Conservation (phyloP, 2,329 filamentous ascomycete genomes). For the Orbilia brochopaga region DNA sequence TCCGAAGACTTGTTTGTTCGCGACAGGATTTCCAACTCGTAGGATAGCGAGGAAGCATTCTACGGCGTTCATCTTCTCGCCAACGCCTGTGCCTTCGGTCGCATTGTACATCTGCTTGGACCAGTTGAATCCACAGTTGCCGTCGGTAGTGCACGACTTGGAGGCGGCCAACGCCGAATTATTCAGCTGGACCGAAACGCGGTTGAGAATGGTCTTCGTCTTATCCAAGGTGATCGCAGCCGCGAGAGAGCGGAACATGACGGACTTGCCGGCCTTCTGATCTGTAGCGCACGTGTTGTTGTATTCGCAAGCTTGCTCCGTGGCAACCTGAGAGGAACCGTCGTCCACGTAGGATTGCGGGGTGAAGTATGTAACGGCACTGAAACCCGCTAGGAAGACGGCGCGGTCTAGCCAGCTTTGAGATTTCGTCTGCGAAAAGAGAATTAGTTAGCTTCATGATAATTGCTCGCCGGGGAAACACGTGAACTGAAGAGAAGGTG, state of each 20-base stretch:
- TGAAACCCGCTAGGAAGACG: not conserved
- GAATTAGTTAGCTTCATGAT: not conserved
- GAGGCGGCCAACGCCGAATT: slow-evolving; percentile 66
- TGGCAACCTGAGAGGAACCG: slow-evolving; percentile 63
- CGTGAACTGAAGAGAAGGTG: not conserved
- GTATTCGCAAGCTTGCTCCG: slow-evolving; percentile 69
- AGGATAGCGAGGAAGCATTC: slow-evolving; percentile 61
- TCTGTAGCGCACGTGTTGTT: slow-evolving; percentile 64
- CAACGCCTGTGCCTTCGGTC: slow-evolving; percentile 59
- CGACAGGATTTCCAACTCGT: slow-evolving; percentile 1
- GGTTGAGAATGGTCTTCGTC: slow-evolving; percentile 62
- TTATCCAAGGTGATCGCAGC: slow-evolving; percentile 64
- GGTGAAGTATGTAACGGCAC: slow-evolving; percentile 20
- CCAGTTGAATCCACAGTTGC: slow-evolving; percentile 68
- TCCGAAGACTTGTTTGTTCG: slow-evolving; percentile 10
- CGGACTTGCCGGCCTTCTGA: slow-evolving; percentile 71
- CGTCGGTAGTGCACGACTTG: slow-evolving; percentile 64
- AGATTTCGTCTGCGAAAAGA: slow-evolving; percentile 21
- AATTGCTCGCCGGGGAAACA: too few relatives aligned
- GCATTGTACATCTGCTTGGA: slow-evolving; percentile 66
- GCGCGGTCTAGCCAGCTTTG: slow-evolving; percentile 20
- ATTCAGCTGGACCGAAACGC: slow-evolving; percentile 61
- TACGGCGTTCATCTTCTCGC: slow-evolving; percentile 69
- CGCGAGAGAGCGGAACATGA: slow-evolving; percentile 62
- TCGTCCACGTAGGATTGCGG: slow-evolving; percentile 57